Percentiles rank a stretch among this genome's conserved stretches.
Conservation (phyloP, 1,284 basidiomycete species). For the Cutaneotrichosporon dermatis region DNA sequence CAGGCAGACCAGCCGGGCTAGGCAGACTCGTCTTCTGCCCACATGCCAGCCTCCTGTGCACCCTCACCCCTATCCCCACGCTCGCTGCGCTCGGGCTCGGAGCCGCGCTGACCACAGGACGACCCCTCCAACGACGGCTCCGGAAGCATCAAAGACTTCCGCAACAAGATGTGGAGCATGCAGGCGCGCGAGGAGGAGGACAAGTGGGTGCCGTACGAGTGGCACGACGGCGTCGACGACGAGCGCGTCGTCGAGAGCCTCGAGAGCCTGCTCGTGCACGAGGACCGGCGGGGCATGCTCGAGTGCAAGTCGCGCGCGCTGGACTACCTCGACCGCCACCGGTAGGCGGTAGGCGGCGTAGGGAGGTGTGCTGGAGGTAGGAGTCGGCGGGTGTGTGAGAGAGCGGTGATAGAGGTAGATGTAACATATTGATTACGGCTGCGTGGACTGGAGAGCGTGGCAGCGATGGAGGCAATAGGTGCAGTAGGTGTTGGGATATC, state of each 20-base stretch:
- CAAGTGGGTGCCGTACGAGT: slow-evolving; percentile 42
- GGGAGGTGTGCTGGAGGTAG: too few species aligned
- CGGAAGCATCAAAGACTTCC: slow-evolving; percentile 46
- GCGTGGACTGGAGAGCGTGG: too few species aligned
- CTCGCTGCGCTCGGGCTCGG: too few species aligned
- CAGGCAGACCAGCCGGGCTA: too few species aligned
- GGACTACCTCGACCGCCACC: slow-evolving; percentile 38
- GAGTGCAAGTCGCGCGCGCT: slow-evolving; percentile 35
- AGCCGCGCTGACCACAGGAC: slow-evolving; percentile 15
- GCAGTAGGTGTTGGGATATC: too few species aligned
- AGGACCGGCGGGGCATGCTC: slow-evolving; percentile 31
- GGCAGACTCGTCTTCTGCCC: too few species aligned
- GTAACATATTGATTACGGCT: too few species aligned
- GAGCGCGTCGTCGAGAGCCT: slow-evolving; percentile 29
- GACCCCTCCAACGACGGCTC: slow-evolving; percentile 45
- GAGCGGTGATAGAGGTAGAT: too few species aligned
- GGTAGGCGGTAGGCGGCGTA: not conserved
- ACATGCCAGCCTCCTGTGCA: too few species aligned
- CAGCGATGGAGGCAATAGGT: too few species aligned
- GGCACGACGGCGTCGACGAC: slow-evolving; percentile 36
- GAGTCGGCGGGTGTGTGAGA: too few species aligned
- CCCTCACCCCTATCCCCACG: too few species aligned
- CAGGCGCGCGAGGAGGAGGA: slow-evolving; percentile 40
- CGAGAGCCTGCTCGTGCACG: slow-evolving; percentile 30
- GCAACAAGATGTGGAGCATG: slow-evolving; percentile 45